Percentiles rank a stretch among this genome's conserved stretches.
Conservation (phyloP, 495 filamentous ascomycete species). For the Penicillium samsonianum region DNA sequence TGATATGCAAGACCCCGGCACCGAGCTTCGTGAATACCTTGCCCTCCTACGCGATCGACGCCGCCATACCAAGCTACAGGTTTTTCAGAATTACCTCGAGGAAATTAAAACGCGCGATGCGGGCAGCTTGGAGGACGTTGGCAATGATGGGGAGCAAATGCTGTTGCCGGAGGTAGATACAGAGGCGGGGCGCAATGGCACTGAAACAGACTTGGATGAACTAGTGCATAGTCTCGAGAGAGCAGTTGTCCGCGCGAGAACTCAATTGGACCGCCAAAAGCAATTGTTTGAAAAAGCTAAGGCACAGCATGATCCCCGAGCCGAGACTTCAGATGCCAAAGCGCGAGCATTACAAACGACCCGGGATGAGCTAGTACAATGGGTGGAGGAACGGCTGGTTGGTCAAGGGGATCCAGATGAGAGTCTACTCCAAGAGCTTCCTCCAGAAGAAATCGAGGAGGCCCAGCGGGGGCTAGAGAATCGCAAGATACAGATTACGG, state of each 20-base stretch:
- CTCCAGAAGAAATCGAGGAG: conserved; percentile 37
- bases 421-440: conserved; percentile 40
- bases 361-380: conserved; percentile 65
- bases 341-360: conserved; percentile 51
- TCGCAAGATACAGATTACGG: conserved; percentile 48
- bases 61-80: conserved; percentile 54
- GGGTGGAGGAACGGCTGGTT: conserved; percentile 69
- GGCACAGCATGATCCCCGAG: conserved; percentile 29
- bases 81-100: conserved; percentile 52
- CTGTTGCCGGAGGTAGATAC: conserved; percentile 42
- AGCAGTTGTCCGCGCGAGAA: conserved; percentile 62
- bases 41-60: conserved; percentile 56
- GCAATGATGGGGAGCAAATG: conserved; percentile 42
- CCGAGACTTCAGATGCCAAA: conserved; percentile 38
- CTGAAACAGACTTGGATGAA: conserved; percentile 41
- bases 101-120: conserved; percentile 41
- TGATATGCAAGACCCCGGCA: conserved; percentile 30
- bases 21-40: conserved; percentile 53
- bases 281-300: conserved; percentile 60
- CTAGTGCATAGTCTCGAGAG: conserved; percentile 64
- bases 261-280: conserved; percentile 62
- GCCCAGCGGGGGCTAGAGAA: conserved; percentile 39
- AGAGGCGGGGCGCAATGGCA: conserved; percentile 4
- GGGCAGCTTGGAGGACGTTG: conserved; percentile 49
- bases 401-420: conserved; percentile 49